A percentile compares a stretch with the other conserved stretches of the same genome.
These are phyloP conservation scores for Kodamaea laetipori DNA, from an alignment of 805 yeast genomes.

Conservation along the genomic window DNA sequence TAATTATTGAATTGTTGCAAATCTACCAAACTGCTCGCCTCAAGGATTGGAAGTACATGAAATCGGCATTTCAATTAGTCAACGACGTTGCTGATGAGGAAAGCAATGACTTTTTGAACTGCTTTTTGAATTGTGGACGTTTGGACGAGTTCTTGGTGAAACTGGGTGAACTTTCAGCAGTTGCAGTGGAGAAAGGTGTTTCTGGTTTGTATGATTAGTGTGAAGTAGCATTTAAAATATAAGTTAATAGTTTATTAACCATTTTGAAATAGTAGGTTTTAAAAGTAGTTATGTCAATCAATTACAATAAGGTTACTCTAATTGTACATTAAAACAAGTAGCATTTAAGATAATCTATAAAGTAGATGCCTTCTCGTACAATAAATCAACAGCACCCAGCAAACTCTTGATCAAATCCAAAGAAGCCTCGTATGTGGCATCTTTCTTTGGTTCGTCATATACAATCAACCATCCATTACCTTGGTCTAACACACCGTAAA, in stretches of 20 bases:
- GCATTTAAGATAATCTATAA: too few relatives aligned
- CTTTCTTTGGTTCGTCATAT: slow-evolving; percentile 85
- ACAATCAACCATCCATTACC: slow-evolving; percentile 97
- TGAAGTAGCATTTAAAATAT: slow-evolving; percentile 7
- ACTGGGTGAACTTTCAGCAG: slow-evolving; percentile 60
- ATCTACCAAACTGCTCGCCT: slow-evolving; percentile 43
- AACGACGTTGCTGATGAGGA: slow-evolving; percentile 68
- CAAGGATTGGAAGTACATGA: slow-evolving; percentile 47
- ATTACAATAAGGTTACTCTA: too few relatives aligned
- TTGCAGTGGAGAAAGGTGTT: slow-evolving; percentile 48
- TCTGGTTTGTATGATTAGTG: slow-evolving; percentile 41
- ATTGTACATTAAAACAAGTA: too few relatives aligned
- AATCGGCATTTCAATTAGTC: slow-evolving; percentile 61
- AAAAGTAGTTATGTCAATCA: too few relatives aligned
- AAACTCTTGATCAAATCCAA: slow-evolving; percentile 84
- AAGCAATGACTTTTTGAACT: slow-evolving; percentile 54
- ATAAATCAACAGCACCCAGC: slow-evolving; percentile 83
- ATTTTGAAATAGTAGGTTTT: too few relatives aligned
- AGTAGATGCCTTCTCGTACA: slow-evolving; percentile 86
- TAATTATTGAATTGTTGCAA: slow-evolving; percentile 67
- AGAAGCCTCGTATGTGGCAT: slow-evolving; percentile 85
- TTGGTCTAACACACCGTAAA: slow-evolving; percentile 95
- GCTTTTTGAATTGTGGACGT: slow-evolving; percentile 61
- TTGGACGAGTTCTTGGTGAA: slow-evolving; percentile 54
- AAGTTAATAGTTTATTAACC: too few relatives aligned